Evolutionary conservation across 148 eudicot genomes (phyloP).

Genomic region (Camellia lanceoleosa): DNA sequence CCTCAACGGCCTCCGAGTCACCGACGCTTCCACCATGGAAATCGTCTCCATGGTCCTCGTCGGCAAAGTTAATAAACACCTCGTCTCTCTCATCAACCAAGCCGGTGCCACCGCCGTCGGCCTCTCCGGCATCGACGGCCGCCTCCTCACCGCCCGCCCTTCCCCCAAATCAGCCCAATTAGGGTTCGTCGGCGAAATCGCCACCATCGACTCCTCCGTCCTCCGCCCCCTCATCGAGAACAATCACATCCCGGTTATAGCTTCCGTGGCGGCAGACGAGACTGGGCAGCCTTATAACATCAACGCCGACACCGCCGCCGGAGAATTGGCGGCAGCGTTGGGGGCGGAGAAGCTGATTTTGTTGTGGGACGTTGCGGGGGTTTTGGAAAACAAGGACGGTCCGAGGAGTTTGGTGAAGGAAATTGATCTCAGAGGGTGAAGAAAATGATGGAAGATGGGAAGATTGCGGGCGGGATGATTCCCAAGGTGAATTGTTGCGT

Average conservation of each 20-base stretch:
- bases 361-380: constrained; percentile 83
- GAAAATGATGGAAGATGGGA: constrained; percentile 68
- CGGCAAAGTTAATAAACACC: constrained; percentile 68
- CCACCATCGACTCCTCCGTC: constrained; percentile 51
- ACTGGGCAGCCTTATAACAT: constrained; percentile 68
- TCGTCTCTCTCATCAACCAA: constrained; percentile 69
- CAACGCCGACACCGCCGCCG: constrained; percentile 82
- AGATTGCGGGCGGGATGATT: constrained; percentile 85
- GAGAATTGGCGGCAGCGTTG: constrained; percentile 74
- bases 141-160: constrained; percentile 65
- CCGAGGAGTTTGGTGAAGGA: constrained; percentile 64
- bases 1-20: constrained; percentile 67
- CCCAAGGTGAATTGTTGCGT: constrained; percentile 84
- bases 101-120: constrained; percentile 82
- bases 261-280: constrained; percentile 71
- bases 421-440: constrained; percentile 66
- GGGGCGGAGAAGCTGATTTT: constrained; percentile 80
- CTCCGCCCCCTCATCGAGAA: constrained; percentile 55
- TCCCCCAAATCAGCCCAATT: constrained; percentile 52
- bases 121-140: constrained; percentile 68
- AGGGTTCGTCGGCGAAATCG: constrained; percentile 83
- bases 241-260: constrained; percentile 65
- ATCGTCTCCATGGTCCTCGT: constrained; percentile 81
- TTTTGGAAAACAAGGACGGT: constrained; percentile 56
- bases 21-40: constrained; percentile 78